Percentiles rank a stretch among this genome's conserved stretches.
These are phyloP conservation scores for Paraurostyla sp. DNA, from an alignment of 73 alveolate genomes.

Conservation along the genomic window DNA sequence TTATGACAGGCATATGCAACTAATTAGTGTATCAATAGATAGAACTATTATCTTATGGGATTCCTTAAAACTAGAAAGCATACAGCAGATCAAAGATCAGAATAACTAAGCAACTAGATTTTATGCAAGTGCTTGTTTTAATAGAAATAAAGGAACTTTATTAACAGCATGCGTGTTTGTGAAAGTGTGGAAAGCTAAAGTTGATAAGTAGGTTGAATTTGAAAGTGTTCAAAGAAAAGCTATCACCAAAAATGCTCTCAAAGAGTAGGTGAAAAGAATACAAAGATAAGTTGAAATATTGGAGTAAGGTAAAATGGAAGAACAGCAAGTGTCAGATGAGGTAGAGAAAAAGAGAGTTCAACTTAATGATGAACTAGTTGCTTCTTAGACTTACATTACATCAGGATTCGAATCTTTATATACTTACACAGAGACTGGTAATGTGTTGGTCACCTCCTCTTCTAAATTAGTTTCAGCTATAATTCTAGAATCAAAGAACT, in stretches of 20 bases:
- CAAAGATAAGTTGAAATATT: neutral
- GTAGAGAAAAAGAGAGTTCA: neutral
- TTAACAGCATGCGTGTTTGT: slow-evolving; percentile 60
- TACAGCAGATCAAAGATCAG: slow-evolving; percentile 37
- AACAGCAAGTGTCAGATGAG: neutral
- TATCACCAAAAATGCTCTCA: slow-evolving; percentile 54
- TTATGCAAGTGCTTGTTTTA: slow-evolving; percentile 27
- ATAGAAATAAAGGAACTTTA: slow-evolving; percentile 22
- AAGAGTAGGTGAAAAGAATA: slow-evolving; percentile 40
- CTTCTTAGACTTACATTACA: slow-evolving; percentile 39
- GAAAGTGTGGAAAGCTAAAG: slow-evolving; percentile 49
- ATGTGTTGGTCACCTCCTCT: slow-evolving; percentile 54
- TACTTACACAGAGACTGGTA: slow-evolving; percentile 24
- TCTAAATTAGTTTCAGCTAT: slow-evolving; percentile 65
- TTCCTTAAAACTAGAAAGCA: slow-evolving; percentile 48
- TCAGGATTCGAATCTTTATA: slow-evolving; percentile 11
- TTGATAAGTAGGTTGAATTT: slow-evolving; percentile 53
- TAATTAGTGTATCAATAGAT: slow-evolving; percentile 46
- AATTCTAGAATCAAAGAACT: slow-evolving; percentile 40
- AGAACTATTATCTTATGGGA: slow-evolving; percentile 57
- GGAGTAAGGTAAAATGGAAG: neutral
- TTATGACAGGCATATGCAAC: slow-evolving; percentile 47
- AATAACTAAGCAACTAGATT: slow-evolving; percentile 24
- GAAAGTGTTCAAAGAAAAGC: slow-evolving; percentile 61
- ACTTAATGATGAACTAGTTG: slow-evolving; percentile 50